These are phyloP conservation scores for Globisporangium heterothallicum DNA, from an alignment of 352 stramenopile genomes.

Conservation along the genomic window DNA sequence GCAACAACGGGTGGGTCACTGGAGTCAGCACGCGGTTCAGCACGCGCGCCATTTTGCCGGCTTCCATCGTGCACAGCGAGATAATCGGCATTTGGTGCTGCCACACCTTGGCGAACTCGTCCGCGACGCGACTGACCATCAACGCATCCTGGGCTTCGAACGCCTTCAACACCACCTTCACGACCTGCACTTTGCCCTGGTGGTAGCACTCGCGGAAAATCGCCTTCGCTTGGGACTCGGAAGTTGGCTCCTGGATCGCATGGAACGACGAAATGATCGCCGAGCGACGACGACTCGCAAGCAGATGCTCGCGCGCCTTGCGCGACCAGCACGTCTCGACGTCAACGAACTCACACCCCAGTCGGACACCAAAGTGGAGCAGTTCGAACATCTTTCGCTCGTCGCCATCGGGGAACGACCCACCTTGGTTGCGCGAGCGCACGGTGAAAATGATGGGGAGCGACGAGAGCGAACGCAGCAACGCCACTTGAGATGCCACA, in stretches of 20 bases:
- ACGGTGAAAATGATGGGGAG: conserved; percentile 97
- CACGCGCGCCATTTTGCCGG: conserved; percentile 91
- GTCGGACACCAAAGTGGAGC: conserved; percentile 87
- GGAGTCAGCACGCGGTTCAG: conserved; percentile 95
- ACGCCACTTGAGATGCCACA: conserved; percentile 67
- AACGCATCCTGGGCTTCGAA: conserved; percentile 81
- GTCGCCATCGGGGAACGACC: conserved; percentile 90
- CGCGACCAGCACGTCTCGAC: conserved; percentile 90
- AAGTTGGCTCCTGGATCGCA: conserved; percentile 46
- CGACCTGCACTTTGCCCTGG: conserved; percentile 69
- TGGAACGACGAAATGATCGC: conserved; percentile 81
- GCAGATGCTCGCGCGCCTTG: conserved; percentile 53
- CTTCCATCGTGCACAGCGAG: conserved; percentile 90
- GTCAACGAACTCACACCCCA: conserved; percentile 95
- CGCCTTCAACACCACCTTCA: conserved; percentile 90
- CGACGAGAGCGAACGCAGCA: conserved; percentile 80
- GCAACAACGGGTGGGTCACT: conserved; percentile 92
- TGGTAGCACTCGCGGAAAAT: conserved; percentile 75
- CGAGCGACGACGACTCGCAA: conserved; percentile 33
- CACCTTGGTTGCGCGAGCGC: conserved; percentile 91
- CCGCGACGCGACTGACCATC: conserved; percentile 68
- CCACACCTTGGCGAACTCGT: conserved; percentile 46
- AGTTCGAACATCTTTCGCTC: conserved; percentile 84
- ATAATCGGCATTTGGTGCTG: conserved; percentile 89
- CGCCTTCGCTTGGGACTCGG: conserved; percentile 33